Conservation (phyloP, 306 rosid genomes). For the apple (Malus domestica) region DNA sequence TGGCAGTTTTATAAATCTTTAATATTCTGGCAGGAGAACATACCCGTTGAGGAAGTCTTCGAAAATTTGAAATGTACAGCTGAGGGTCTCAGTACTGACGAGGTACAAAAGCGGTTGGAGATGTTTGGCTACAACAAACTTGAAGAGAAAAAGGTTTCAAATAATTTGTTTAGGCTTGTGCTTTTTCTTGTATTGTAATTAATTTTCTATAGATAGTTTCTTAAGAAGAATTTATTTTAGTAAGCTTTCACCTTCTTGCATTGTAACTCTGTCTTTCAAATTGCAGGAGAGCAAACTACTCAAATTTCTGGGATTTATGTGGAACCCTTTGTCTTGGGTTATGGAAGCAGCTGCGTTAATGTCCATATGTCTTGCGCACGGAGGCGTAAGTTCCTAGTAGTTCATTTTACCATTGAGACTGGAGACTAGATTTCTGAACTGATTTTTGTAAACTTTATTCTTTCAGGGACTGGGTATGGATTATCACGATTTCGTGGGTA, state of each 20-base stretch:
- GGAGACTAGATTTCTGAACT: not conserved
- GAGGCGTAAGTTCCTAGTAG: conserved; percentile 8
- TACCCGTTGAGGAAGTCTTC: conserved; percentile 19
- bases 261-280: not conserved
- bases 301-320: conserved; percentile 20
- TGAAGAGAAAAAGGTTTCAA: conserved; percentile 15
- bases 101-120: conserved; percentile 11
- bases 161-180: not conserved
- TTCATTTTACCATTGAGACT: not conserved
- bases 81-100: conserved; percentile 11
- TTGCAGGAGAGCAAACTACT: conserved; percentile 18
- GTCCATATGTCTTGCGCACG: conserved; percentile 10
- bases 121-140: conserved; percentile 20
- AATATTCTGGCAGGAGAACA: conserved; percentile 7
- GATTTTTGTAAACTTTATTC: not conserved
- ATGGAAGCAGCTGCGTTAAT: conserved; percentile 27
- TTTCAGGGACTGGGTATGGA: conserved; percentile 16
- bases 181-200: not conserved
- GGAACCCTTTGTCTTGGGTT: conserved; percentile 28
- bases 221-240: not conserved
- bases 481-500: conserved; percentile 11
- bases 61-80: conserved; percentile 13
- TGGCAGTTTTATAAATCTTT: not conserved
- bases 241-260: not conserved
- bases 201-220: not conserved